Evolutionary conservation across 108 stramenopile species (phyloP).

Genomic region (Cyclotella distinguenda): DNA sequence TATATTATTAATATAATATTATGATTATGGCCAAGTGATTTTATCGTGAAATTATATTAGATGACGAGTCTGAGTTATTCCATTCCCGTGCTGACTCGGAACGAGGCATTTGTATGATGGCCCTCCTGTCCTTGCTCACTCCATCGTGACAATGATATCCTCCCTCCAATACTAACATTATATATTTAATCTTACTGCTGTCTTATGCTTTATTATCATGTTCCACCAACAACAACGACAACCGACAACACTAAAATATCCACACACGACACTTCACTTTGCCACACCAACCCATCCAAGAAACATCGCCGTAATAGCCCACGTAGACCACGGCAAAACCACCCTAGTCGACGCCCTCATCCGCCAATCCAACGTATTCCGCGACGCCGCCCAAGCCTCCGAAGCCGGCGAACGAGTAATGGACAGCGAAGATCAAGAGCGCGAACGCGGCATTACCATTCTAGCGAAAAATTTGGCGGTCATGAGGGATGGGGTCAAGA

Average conservation of each 20-base stretch:
- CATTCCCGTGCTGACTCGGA: slow-evolving; percentile 13
- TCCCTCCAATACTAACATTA: neutral
- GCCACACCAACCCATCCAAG: neutral
- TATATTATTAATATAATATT: too few species aligned
- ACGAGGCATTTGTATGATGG: slow-evolving; percentile 29
- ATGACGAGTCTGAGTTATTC: slow-evolving; percentile 22
- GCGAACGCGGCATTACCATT: slow-evolving; percentile 99
- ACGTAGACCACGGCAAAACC: slow-evolving; percentile 98
- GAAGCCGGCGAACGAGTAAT: slow-evolving; percentile 93
- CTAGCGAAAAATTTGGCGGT: slow-evolving; percentile 97
- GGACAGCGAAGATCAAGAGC: slow-evolving; percentile 98
- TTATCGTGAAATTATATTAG: slow-evolving; percentile 14
- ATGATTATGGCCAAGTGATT: slow-evolving; percentile 6
- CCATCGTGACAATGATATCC: too few species aligned
- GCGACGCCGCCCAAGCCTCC: slow-evolving; percentile 85
- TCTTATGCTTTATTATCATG: neutral
- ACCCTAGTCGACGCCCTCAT: slow-evolving; percentile 96
- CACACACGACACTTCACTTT: neutral
- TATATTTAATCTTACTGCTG: neutral
- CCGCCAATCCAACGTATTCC: slow-evolving; percentile 91
- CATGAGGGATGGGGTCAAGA: slow-evolving; percentile 88
- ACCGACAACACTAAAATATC: neutral
- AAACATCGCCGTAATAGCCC: slow-evolving; percentile 89
- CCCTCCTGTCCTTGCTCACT: too few species aligned
- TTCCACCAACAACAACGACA: neutral